A percentile compares a stretch with the other conserved stretches of the same genome.
Evolutionary conservation across 1,284 basidiomycete species (phyloP).

Genomic region (Papiliotrema flavescens): DNA sequence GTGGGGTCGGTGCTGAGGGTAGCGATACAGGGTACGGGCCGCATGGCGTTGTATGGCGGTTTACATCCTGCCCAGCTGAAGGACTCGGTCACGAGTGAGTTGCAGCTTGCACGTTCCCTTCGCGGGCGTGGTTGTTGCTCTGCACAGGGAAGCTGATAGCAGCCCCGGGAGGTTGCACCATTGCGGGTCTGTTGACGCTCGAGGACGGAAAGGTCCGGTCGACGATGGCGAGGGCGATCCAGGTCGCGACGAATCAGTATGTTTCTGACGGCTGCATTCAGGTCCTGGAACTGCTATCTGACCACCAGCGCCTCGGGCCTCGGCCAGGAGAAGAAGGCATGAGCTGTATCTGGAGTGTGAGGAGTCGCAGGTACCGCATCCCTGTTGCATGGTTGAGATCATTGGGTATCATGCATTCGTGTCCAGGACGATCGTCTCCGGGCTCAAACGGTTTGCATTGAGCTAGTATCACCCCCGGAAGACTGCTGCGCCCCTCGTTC

Average conservation of each 20-base stretch:
- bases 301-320: not conserved
- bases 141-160: not conserved
- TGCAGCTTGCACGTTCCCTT: no score
- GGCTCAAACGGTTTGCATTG: no score
- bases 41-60: slow-evolving; percentile 86
- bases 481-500: no score
- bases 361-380: no score
- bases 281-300: not conserved
- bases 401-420: no score
- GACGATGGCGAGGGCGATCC: slow-evolving; percentile 92
- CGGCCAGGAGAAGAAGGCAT: no score
- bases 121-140: not conserved
- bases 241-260: slow-evolving; percentile 76
- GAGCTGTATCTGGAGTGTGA: no score
- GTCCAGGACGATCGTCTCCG: no score
- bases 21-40: slow-evolving; percentile 95
- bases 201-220: slow-evolving; percentile 93
- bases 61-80: slow-evolving; percentile 95
- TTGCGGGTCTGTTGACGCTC: slow-evolving; percentile 88
- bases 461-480: no score
- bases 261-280: no score
- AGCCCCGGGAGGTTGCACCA: slow-evolving; percentile 98
- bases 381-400: no score
- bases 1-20: slow-evolving; percentile 5
- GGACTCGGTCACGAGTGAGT: slow-evolving; percentile 92